These are phyloP conservation scores for Penicillium chermesinum DNA, from an alignment of 495 filamentous ascomycete species.

Conservation along the genomic window DNA sequence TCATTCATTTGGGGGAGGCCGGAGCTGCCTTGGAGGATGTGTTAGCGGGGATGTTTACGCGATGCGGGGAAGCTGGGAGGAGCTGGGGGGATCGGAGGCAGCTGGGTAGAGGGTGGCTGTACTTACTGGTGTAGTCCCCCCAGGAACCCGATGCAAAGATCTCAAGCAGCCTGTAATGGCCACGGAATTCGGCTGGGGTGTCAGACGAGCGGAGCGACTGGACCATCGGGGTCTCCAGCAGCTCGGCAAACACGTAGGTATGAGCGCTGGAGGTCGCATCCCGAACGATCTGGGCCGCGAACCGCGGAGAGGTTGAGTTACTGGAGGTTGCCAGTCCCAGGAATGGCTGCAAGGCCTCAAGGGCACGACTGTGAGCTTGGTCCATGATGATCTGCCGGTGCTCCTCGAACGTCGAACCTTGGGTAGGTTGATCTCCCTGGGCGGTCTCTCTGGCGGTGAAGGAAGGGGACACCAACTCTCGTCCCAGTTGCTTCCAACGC, in stretches of 20 bases:
- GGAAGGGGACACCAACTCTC: background rate
- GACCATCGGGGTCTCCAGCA: conserved; percentile 77
- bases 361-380: conserved; percentile 65
- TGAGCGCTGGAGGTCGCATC: conserved; percentile 84
- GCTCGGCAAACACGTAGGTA: conserved; percentile 92
- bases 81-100: too few relatives aligned
- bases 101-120: conserved; percentile 1
- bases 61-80: too few relatives aligned
- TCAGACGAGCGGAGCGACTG: conserved; percentile 57
- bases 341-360: conserved; percentile 86
- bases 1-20: conserved; percentile 66
- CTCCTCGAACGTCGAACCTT: too few relatives aligned
- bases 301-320: conserved; percentile 69
- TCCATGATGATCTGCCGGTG: conserved; percentile 55
- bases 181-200: conserved; percentile 43
- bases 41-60: too few relatives aligned
- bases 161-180: conserved; percentile 69
- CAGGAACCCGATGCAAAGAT: conserved; percentile 95
- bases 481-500: background rate
- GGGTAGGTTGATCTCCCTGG: too few relatives aligned
- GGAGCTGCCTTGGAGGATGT: too few relatives aligned
- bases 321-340: conserved; percentile 75
- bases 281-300: conserved; percentile 77
- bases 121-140: conserved; percentile 63
- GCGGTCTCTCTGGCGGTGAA: too few relatives aligned